Evolutionary conservation across 2,329 filamentous ascomycete species (phyloP), one percentile per base, ranked within the genome.

Genomic region (Berkeleyomyces basicola): DNA sequence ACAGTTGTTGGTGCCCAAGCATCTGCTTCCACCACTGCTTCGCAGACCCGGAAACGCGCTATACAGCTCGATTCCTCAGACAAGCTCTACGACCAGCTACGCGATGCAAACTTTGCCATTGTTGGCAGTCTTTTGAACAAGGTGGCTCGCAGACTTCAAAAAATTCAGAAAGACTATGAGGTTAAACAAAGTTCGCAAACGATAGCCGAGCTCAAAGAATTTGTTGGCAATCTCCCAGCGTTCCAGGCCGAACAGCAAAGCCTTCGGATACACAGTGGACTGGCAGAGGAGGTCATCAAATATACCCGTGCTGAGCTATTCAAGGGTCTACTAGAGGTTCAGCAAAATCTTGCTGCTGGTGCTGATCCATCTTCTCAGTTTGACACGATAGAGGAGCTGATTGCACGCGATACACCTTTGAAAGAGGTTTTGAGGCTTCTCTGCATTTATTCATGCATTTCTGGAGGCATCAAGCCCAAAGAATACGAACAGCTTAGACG

Each of bases 241-340:
- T 96, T 95, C 69, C 92, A 97, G 73, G 86, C 90, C 57, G 93
- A 99, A 72, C 90, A 96, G 69, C 86, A 92, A 67, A 95, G 88
- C 69, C 77, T 96, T n/a, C 90, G 93, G 66, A 82, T 92, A 39
- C 93, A 99, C 70, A 96, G 91, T 1, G 88, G 87, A 6, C 80
- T 99, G 53, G 90, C 91, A 0, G 93, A 97, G 74, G 92, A 96
- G 67, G 93, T 99, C 61, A 91, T 95, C 78, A 93, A 95, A 70
- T 83, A 90, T 69, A 99, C 93, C 0, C 83, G 88, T 59, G 87
- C 89, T 16, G 92, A 97, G 69, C 82, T 88, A 63, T 99, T 99
- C 76, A 88, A 86, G 67, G 87, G 88, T 65, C 78, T 90, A 46
- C 78, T 99, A 1, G 93, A 97, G 74, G 88, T 97, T 3, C 93